Evolutionary conservation across 495 filamentous ascomycete genomes (phyloP), one percentile per base, ranked within the genome.

Genomic region (Hyaloscypha finlandica): DNA sequence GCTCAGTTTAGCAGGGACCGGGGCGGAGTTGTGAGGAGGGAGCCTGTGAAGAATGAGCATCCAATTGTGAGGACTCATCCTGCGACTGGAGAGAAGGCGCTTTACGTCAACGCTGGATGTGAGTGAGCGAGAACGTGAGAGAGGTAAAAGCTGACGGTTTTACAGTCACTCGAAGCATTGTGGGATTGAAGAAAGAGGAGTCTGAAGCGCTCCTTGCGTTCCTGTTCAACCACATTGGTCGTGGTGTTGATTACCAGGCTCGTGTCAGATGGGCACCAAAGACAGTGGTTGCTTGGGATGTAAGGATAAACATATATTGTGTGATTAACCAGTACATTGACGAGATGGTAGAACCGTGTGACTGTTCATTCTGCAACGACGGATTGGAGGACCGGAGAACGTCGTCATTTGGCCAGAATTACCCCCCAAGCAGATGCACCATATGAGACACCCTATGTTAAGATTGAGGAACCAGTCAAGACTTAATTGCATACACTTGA

Each of bases 31-130:
- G 85, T 87, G 59, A 77, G 91, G 61, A 81, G 90, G 37, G 88
- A 92, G 72, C 90, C 91, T 0, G 85, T 93, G 8, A 78, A 83
- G 25, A 85, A 79, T 55, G 84, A 84, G 52, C 92, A 96, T 75
- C 92, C 92, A 3, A 69, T 96, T 57, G 80, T 93, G 39, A 81
- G 90, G 16, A 93, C 90, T 3, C 92, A 94, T 74, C 92, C 91
- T 0, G 85, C 75, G 4, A 94, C 92, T 0, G 90, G 93, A 12
- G 90, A 95, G 81, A 96, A 95, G 79, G 90, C 92, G 0, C 77
- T 96, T 8, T 97, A 85, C 66, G 86, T 97, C 55, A 96, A 95
- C 73, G 86, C 88, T 19, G 89, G 93, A 75, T 96, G 91, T 92
- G 76, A 86, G 87, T 81, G 3, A 2, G n/a, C 25, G 4, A 16